Conservation (phyloP, 176 grass and related monocot genomes). For the Zoysia japonica region DNA sequence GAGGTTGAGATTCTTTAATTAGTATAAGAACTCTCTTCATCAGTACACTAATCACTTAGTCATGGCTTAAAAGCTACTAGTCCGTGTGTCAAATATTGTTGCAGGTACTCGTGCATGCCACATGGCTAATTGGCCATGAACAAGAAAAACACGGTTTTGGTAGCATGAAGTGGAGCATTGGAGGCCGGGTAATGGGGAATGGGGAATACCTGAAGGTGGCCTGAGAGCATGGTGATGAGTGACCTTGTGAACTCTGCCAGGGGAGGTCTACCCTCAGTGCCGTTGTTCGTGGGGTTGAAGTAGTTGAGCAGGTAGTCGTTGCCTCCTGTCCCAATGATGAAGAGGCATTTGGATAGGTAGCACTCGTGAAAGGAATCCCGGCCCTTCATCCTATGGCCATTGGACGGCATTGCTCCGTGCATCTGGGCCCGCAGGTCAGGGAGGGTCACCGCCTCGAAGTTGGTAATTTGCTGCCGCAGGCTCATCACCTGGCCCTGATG, state of each 20-base stretch:
- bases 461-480: slow-evolving; percentile 53
- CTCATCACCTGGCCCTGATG: slow-evolving; percentile 53
- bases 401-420: background rate
- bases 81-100: too few species aligned
- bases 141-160: background rate
- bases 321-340: slow-evolving; percentile 59
- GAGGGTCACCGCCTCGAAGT: slow-evolving; percentile 54
- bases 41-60: background rate
- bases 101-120: background rate
- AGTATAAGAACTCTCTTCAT: background rate
- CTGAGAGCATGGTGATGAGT: slow-evolving; percentile 43
- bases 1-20: background rate
- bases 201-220: slow-evolving; percentile 48
- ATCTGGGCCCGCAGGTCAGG: slow-evolving; percentile 48
- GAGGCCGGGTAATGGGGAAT: too few species aligned
- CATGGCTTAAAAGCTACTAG: too few species aligned
- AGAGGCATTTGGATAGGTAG: slow-evolving; percentile 55
- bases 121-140: background rate
- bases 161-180: too few species aligned
- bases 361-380: slow-evolving; percentile 16
- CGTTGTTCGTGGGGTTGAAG: slow-evolving; percentile 31
- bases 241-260: slow-evolving; percentile 47
- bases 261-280: background rate
- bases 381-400: background rate
- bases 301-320: slow-evolving; percentile 72